These are phyloP conservation scores for Chenopodium quinoa DNA, from an alignment of 148 eudicot species.

Conservation along the genomic window DNA sequence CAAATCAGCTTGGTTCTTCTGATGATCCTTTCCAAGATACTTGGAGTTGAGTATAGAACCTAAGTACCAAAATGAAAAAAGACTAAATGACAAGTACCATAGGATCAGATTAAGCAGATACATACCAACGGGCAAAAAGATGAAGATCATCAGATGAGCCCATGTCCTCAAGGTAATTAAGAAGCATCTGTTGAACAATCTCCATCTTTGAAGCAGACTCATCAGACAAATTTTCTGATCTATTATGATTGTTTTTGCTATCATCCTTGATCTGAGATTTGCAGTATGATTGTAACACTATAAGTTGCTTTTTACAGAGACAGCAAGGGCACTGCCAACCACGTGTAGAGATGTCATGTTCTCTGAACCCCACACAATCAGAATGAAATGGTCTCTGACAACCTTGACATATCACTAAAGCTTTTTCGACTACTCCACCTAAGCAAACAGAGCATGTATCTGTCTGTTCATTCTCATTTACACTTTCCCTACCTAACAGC, in stretches of 20 bases:
- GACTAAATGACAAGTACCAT: not conserved
- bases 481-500: conserved; percentile 36
- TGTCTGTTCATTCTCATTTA: conserved; percentile 35
- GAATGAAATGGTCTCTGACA: conserved; percentile 80
- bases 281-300: conserved; percentile 60
- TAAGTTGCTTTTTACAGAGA: conserved; percentile 67
- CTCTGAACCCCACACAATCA: conserved; percentile 76
- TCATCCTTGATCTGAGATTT: conserved; percentile 57
- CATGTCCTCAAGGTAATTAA: conserved; percentile 78
- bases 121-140: conserved; percentile 81
- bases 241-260: conserved; percentile 29
- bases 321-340: conserved; percentile 71
- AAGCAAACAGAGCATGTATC: conserved; percentile 70
- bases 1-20: not conserved
- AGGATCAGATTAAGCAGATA: conserved; percentile 13
- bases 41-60: not conserved
- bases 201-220: conserved; percentile 54
- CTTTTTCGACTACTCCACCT: conserved; percentile 52
- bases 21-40: not conserved
- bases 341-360: conserved; percentile 53
- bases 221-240: conserved; percentile 43
- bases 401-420: conserved; percentile 67
- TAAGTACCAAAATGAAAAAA: not conserved
- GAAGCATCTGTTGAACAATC: conserved; percentile 86
- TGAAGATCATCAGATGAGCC: conserved; percentile 75